Percentiles rank a stretch among this genome's conserved stretches.
Conservation (phyloP, 2,329 filamentous ascomycete species). For the Colletotrichum melonis region DNA sequence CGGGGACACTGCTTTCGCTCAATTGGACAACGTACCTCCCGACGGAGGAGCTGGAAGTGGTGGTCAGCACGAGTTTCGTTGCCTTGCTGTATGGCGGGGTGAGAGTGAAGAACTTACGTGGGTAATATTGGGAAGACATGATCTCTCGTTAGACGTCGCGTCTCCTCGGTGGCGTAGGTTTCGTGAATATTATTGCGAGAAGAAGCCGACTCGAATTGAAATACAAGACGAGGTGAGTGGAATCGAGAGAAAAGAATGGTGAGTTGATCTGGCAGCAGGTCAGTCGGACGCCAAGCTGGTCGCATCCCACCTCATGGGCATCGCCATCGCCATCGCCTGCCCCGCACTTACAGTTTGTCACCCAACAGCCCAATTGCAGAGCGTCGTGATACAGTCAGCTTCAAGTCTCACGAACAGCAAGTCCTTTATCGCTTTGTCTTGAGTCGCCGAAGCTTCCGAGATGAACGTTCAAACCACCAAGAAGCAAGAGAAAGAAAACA, state of each 20-base stretch:
- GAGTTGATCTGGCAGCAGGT: constrained; percentile 14
- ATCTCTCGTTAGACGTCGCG: not conserved
- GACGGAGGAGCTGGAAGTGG: constrained; percentile 25
- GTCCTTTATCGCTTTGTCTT: not conserved
- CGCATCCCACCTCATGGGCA: constrained; percentile 4
- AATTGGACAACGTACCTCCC: constrained; percentile 20
- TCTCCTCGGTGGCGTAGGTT: not conserved
- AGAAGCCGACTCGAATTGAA: not conserved
- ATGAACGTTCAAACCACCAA: not conserved
- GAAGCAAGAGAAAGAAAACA: not conserved
- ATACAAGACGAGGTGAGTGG: not conserved
- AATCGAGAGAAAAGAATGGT: not conserved
- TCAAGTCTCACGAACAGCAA: not conserved
- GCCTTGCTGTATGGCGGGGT: not conserved
- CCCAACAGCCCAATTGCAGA: not conserved
- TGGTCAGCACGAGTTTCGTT: constrained; percentile 21
- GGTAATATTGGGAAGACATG: constrained; percentile 35
- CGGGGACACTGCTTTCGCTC: not conserved
- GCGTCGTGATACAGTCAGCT: not conserved
- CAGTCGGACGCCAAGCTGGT: constrained; percentile 6
- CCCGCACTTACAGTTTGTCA: constrained; percentile 33
- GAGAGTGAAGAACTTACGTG: constrained; percentile 24
- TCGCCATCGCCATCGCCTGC: constrained; percentile 8
- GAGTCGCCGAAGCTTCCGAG: not conserved
- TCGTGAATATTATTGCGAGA: not conserved